These are phyloP conservation scores for Aspergillus spinulosporus DNA, from an alignment of 2,329 filamentous ascomycete genomes.

Conservation along the genomic window DNA sequence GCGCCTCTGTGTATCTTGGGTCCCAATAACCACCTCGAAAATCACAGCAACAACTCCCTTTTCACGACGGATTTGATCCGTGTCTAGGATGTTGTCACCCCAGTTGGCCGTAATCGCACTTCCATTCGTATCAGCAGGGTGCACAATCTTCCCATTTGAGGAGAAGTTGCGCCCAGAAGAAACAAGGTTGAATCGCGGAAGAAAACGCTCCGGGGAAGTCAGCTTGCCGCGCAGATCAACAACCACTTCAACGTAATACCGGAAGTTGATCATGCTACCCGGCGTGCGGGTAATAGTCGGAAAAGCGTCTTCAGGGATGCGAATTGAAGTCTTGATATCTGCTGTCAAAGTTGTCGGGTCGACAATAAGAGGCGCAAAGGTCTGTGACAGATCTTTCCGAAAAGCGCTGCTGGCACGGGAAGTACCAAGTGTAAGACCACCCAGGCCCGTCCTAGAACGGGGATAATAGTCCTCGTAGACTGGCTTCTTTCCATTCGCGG, in stretches of 20 bases:
- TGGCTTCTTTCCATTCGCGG: constrained; percentile 65
- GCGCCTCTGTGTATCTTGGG: constrained; percentile 67
- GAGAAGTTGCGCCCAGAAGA: constrained; percentile 47
- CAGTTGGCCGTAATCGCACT: constrained; percentile 44
- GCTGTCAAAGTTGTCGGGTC: constrained; percentile 76
- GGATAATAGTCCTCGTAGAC: constrained; percentile 85
- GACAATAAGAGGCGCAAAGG: constrained; percentile 83
- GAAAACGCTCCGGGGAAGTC: constrained; percentile 66
- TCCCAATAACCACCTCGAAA: constrained; percentile 86
- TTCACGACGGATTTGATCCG: constrained; percentile 78
- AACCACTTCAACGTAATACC: constrained; percentile 89
- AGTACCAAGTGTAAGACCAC: constrained; percentile 83
- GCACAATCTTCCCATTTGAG: constrained; percentile 41
- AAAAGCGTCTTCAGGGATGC: constrained; percentile 86
- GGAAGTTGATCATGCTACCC: constrained; percentile 91
- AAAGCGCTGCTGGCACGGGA: constrained; percentile 89
- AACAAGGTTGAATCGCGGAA: constrained; percentile 57
- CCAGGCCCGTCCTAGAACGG: constrained; percentile 80
- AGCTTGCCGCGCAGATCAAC: constrained; percentile 89
- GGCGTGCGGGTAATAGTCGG: constrained; percentile 89
- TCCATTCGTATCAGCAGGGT: constrained; percentile 34
- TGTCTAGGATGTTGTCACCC: constrained; percentile 74
- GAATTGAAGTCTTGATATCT: constrained; percentile 79
- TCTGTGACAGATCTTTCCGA: constrained; percentile 88
- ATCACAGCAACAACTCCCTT: constrained; percentile 87